Base-by-base conservation (phyloP, 192 early-diverging fungal genomes). In the Backusella psychrophila region DNA sequence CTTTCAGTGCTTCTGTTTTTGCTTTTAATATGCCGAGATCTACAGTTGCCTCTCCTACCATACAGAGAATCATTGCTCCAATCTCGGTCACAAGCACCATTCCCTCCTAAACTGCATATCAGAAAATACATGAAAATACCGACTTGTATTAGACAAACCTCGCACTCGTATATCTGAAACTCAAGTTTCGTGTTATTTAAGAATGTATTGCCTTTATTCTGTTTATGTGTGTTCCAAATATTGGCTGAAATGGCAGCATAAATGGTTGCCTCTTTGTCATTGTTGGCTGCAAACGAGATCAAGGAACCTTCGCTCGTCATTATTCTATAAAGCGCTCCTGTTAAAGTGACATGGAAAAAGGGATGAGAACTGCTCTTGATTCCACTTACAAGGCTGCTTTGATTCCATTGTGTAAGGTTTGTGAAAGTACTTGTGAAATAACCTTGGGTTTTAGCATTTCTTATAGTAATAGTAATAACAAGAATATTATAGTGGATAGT, bases 231-330 rank as follows among this genome's bases (percentile, higher is more conserved):
- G 36, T 80, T 85, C 89, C 89, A 90, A 23, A 90, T 80, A 77
- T 90, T 90, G 49, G 89, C 86, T 1, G 87, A 80, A 52, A 90
- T 90, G 35, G 89, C 89, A 26, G 87, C 85, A 73, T 88, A 88
- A 63, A 87, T 82, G 53, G 82, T 83, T 7, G 87, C 89, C 44
- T 85, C 84, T 39, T 82, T 77, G 56, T 88, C 89, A 17, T 86
- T 84, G 33, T 85, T 85, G 35, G 87, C 85, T 38, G 87, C 82
- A 74, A 86, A 90, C 14, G 87, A 85, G 34, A 90, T 74, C 52
- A 88, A 71, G 14, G 89, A 90, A 19, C 89, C 89, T 77, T 87
- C 87, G 35, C 78, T 81, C 68, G 88, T 90, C 69, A 90, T 76
- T 63, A 90, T 77, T 77, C 89, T 90, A 74, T 21, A 34, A 33